A percentile compares a stretch with the other conserved stretches of the same genome.
Conservation (phyloP, 371 early-diverging fungal genomes). For the Apophysomyces elegans region DNA sequence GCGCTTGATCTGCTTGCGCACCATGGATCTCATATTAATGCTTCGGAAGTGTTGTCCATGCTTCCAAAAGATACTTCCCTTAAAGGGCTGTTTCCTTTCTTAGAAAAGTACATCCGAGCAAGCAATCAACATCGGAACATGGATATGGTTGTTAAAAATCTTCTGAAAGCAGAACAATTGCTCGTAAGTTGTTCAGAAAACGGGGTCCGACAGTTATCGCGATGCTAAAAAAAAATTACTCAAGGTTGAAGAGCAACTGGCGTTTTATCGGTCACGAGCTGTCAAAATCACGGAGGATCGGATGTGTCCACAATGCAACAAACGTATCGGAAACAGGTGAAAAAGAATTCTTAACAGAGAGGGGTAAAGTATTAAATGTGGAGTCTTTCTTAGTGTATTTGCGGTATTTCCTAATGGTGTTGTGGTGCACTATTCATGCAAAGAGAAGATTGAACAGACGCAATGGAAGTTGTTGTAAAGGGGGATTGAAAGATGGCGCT, state of each 20-base stretch:
- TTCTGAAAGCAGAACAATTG: slow-evolving; percentile 70
- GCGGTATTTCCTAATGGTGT: slow-evolving; percentile 76
- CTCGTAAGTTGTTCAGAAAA: slow-evolving; percentile 49
- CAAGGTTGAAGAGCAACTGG: slow-evolving; percentile 73
- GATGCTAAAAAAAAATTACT: neutral
- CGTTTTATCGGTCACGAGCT: slow-evolving; percentile 64
- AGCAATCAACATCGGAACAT: slow-evolving; percentile 66
- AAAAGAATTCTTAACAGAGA: neutral
- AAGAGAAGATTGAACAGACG: slow-evolving; percentile 62
- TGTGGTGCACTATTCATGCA: slow-evolving; percentile 81
- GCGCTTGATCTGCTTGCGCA: slow-evolving; percentile 67
- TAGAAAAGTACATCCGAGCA: slow-evolving; percentile 72
- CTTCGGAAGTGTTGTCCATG: slow-evolving; percentile 53
- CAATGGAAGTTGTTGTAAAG: slow-evolving; percentile 47
- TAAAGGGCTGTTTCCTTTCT: slow-evolving; percentile 63
- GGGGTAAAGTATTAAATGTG: neutral
- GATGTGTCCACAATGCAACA: slow-evolving; percentile 83
- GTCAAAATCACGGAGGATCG: slow-evolving; percentile 79
- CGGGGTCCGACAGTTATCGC: neutral
- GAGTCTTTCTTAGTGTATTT: slow-evolving; percentile 59
- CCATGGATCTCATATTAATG: slow-evolving; percentile 76
- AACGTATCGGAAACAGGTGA: slow-evolving; percentile 79
- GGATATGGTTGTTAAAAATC: slow-evolving; percentile 71
- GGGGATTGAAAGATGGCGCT: neutral
- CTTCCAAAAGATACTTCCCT: slow-evolving; percentile 62